Conservation (phyloP, 164 flowering plant genomes). For the Kingdonia uniflora region DNA sequence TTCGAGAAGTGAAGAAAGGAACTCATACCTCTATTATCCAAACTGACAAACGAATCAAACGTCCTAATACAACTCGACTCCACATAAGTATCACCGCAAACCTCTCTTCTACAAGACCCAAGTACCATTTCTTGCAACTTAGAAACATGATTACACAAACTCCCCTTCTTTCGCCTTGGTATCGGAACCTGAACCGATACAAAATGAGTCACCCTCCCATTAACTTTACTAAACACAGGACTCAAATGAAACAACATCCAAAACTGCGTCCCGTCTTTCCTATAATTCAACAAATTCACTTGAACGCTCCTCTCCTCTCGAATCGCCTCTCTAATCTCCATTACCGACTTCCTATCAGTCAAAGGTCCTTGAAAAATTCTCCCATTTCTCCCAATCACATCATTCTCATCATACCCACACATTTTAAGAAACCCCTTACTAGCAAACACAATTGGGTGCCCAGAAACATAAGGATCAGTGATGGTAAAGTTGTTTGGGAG, state of each 20-base stretch:
- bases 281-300: conserved; percentile 60
- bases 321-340: conserved; percentile 76
- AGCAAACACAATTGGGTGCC: conserved; percentile 87
- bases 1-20: neutral
- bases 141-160: conserved; percentile 21
- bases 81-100: conserved; percentile 37
- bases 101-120: conserved; percentile 75
- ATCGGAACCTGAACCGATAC: conserved; percentile 84
- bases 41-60: conserved; percentile 22
- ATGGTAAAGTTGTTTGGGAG: conserved; percentile 62
- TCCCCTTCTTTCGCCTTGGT: conserved; percentile 23
- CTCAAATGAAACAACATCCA: conserved; percentile 82
- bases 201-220: conserved; percentile 65
- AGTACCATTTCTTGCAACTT: conserved; percentile 26
- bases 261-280: conserved; percentile 77
- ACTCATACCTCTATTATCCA: conserved; percentile 39
- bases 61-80: conserved; percentile 25
- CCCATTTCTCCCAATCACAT: conserved; percentile 75
- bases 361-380: conserved; percentile 75
- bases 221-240: conserved; percentile 60
- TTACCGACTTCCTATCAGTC: conserved; percentile 56
- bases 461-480: conserved; percentile 75
- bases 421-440: conserved; percentile 74
- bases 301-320: conserved; percentile 49
- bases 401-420: conserved; percentile 61